Percentiles rank a stretch among this genome's conserved stretches.
These are phyloP conservation scores for Corniculantispora saksenae DNA, from an alignment of 2,329 filamentous ascomycete genomes.

Conservation along the genomic window DNA sequence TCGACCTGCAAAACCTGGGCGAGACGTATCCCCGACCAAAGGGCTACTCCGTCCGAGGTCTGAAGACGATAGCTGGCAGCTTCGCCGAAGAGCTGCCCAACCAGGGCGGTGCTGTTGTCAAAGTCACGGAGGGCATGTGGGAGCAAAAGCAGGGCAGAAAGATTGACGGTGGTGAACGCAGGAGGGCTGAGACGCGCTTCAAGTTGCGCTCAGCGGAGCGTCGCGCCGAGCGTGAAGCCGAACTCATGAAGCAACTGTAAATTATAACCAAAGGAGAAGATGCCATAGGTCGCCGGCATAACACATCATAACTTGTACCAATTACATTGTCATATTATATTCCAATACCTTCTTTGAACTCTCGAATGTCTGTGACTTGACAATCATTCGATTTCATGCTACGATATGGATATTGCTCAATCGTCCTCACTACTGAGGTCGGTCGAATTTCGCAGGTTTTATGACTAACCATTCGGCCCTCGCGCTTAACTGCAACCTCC, in stretches of 20 bases:
- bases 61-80: conserved; percentile 72
- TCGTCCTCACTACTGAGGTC: too few species aligned
- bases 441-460: too few species aligned
- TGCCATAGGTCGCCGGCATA: background rate
- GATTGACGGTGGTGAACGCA: conserved; percentile 94
- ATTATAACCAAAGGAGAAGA: conserved; percentile 4
- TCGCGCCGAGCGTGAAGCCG: conserved; percentile 61
- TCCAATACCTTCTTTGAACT: background rate
- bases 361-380: background rate
- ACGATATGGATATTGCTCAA: too few species aligned
- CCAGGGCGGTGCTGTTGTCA: conserved; percentile 64
- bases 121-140: conserved; percentile 86
- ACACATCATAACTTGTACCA: conserved; percentile 13
- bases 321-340: conserved; percentile 10
- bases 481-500: background rate
- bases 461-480: background rate
- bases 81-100: conserved; percentile 70
- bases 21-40: conserved; percentile 32
- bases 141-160: conserved; percentile 84
- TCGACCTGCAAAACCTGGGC: conserved; percentile 23
- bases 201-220: conserved; percentile 81
- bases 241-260: conserved; percentile 37
- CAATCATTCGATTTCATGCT: background rate
- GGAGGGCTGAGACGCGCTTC: conserved; percentile 80
- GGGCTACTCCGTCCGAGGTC: conserved; percentile 66